Base-by-base conservation (phyloP, 148 eudicot genomes). In the Amaranthus hypochondriacus region DNA sequence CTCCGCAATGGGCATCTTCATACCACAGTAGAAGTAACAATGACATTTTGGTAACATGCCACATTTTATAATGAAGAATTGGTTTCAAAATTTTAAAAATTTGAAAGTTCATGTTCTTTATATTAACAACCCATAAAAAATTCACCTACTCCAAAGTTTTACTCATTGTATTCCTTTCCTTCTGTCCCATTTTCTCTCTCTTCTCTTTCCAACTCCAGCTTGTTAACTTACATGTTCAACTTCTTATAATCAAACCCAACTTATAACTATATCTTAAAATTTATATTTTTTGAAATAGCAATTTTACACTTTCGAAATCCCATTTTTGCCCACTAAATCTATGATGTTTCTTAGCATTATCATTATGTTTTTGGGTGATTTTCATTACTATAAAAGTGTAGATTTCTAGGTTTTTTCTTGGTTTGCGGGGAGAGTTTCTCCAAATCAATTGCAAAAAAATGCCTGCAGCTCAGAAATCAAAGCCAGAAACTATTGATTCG, bases 381-480 rank as follows among this genome's bases (percentile, higher is more conserved):
- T 66, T 48, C 42, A 4, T 11, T 4, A 10, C 39, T 21, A 48
- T 11, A 39, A 57, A 51, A 69, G 75, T 63, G 54, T 8, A 10
- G 70, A 71, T 77, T 73, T 58, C 47, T 72, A 72, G 81, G 76
- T 67, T 75, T 75, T 72, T 15, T 13, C 46, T 70, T 56, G 50
- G 76, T 68, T 65, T 50, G 12, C 56, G 66, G 74, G 52, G 21
- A 62, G 65, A 73, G 11, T n/a, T 46, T 10, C 13, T 28, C 5
- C 15, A 3, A 53, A 42, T 59, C 57, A 11, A 58, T 44, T 54
- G 42, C n/a, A 1, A 56, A 71, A 28, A 63, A 72, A 91, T 91
- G 96, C 87, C 91, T 66, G 87, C 86, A 68, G 83, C 79, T 58
- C 88, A 77, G 62, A 86, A 85, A 76, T 83, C 88, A 62, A 87